Evolutionary conservation across 2,329 filamentous ascomycete species (phyloP).

Genomic region (Fusarium buxicola): DNA sequence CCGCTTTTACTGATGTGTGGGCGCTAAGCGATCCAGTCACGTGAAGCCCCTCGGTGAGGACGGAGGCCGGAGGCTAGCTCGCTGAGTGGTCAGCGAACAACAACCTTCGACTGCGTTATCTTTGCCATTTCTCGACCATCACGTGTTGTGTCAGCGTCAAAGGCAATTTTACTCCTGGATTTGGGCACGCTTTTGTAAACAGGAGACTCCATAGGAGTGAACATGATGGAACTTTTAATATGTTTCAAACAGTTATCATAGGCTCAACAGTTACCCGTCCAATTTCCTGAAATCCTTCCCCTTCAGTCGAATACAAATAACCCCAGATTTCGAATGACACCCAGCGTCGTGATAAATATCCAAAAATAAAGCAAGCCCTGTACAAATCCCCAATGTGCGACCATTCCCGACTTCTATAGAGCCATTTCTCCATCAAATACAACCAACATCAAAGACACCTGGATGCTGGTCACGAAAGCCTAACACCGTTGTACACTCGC

Average conservation of each 20-base stretch:
- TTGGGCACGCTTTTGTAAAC: too few species aligned
- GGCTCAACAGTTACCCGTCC: conserved; percentile 7
- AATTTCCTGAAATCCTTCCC: conserved; percentile 2
- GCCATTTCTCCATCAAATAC: conserved; percentile 8
- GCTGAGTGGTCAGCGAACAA: not conserved
- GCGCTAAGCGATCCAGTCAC: conserved; percentile 58
- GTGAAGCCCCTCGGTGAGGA: conserved; percentile 20
- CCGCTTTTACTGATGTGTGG: conserved; percentile 51
- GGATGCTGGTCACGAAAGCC: conserved; percentile 5
- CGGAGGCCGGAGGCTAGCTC: conserved; percentile 10
- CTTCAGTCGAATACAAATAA: not conserved
- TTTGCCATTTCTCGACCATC: not conserved
- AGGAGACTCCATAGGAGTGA: not conserved
- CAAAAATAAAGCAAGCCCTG: conserved; percentile 6
- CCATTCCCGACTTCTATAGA: conserved; percentile 27
- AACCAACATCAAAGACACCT: conserved; percentile 6
- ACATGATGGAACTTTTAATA: conserved; percentile 32
- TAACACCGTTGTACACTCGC: conserved; percentile 20
- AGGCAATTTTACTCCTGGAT: too few species aligned
- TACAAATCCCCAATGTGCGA: conserved; percentile 10
- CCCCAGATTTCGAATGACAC: not conserved
- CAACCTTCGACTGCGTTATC: not conserved
- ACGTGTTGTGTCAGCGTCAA: not conserved
- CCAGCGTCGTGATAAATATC: conserved; percentile 1
- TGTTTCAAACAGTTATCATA: conserved; percentile 25